Evolutionary conservation across 805 yeast species (phyloP), one percentile per base, ranked within the genome.

Genomic region (Hanseniaspora osmophila): DNA sequence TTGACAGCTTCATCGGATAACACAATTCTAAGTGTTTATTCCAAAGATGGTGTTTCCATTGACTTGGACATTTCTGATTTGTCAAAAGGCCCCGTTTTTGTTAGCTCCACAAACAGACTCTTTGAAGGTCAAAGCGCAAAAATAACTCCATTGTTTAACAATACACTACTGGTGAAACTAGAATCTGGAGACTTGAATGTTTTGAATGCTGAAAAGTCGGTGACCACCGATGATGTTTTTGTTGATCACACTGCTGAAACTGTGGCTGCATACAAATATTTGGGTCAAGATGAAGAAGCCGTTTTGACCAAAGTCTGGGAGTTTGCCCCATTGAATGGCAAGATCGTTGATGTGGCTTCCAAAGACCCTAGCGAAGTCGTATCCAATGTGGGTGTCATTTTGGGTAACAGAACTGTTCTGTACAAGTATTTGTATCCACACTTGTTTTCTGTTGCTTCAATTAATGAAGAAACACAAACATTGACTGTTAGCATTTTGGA

Each of bases 351-450:
- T 0, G 58, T 66, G 30, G 64, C 69, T 0, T 38, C 59, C 2
- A 68, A 75, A 46, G 66, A 65, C 40, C 62, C 64, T 2, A 59
- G 57, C 12, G 72, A 66, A 16, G 53, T 58, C 11, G 64, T 71
- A 4, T 77, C 80, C 0, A 79, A 80, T 12, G 58, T 80, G 42
- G 96, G 94, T 9, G 70, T 74, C 22, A 74, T 82, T 0, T 63
- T 83, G 29, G 79, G 80, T 17, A 78, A 82, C 52, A 73, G 85
- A 56, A 68, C 79, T 1, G 90, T 85, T 1, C 63, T 86, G 37
- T 86, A 88, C 73, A 92, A 90, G 61, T 88, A 82, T 59, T 63
- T 88, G 48, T 71, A 83, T 54, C 94, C 94, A 17, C 77, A 84
- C 54, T 48, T 75, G 17, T 67, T 80, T 1, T 70, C 76, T 1